Evolutionary conservation across 2,329 filamentous ascomycete species (phyloP), one percentile per base, ranked within the genome.

Genomic region (Chalara sp.): DNA sequence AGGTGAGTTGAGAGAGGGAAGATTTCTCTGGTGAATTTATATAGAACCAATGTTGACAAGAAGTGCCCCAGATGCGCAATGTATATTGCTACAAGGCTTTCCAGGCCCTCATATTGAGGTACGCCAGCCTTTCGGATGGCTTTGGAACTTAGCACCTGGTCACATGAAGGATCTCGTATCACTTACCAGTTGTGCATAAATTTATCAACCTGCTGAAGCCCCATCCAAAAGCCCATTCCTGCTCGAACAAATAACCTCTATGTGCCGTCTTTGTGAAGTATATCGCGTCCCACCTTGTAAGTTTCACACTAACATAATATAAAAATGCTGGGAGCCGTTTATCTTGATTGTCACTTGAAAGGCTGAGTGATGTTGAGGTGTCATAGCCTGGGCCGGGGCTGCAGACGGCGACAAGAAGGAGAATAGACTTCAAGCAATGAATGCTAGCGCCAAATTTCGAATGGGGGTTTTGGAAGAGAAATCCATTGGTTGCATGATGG

Each of bases 171-270:
- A 4, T 12, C 35, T 8, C 40, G 47, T 8, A 46, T 8, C 13
- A 44, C 39, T 29, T 41, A 44, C 44, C 32, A 32, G 29, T 13
- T 39, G 12, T 4, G 45, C 53, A 55, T 6, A 60, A 48, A 3
- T 67, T 60, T 30, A 78, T 68, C 5, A 74, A 48, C 48, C 64
- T 63, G 8, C 74, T 71, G 52, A 75, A 75, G 7, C 71, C 70
- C 71, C 74, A 77, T 37, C 84, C 84, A 69, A 91, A 93, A 0
- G 88, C 89, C 87, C 87, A 93, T 68, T 92, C 86, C 69, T 93
- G 89, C 70, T 95, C 89, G 65, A 81, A 86, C 8, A 83, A 50
- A 59, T 89, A 83, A 33, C 85, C 86, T 8, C 78, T 73, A 41
- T 74, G 74, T 5, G 86, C 79, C 43, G 74, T 66, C 57, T 81